phyloP scores from a whole-genome alignment of 441 rosid species.

The Cnidoscolus chayamansa region DNA sequence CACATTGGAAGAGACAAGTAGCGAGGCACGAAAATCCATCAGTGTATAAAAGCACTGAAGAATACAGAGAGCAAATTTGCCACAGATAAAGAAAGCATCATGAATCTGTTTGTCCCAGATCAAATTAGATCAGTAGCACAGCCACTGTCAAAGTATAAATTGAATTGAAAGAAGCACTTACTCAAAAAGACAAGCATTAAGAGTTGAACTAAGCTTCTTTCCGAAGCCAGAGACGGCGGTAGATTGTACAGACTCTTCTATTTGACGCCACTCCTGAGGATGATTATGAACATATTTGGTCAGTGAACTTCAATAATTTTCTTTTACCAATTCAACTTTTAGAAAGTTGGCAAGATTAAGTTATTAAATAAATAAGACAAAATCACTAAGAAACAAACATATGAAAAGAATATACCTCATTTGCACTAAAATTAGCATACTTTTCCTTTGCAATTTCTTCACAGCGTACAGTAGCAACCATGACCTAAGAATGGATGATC shows the following conservation, averaged over 20 bases:
- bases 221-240: conserved; percentile 81
- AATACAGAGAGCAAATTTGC: not conserved
- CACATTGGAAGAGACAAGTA: not conserved
- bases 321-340: not conserved
- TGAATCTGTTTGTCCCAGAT: not conserved
- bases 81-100: not conserved
- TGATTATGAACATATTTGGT: conserved; percentile 16
- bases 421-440: conserved; percentile 50
- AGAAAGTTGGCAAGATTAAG: not conserved
- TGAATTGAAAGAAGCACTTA: conserved; percentile 32
- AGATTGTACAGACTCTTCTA: conserved; percentile 75
- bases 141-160: not conserved
- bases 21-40: not conserved
- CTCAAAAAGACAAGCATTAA: conserved; percentile 59
- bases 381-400: not conserved
- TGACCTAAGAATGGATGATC: conserved; percentile 57
- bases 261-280: conserved; percentile 64
- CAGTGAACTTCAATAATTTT: not conserved
- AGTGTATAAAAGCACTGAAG: not conserved
- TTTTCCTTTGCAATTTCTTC: conserved; percentile 96
- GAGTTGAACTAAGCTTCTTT: conserved; percentile 70
- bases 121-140: not conserved
- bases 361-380: not conserved
- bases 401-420: conserved; percentile 54
- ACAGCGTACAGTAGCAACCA: conserved; percentile 99